Base-by-base conservation (phyloP, 805 yeast genomes). In the Cyberlindnera suaveolens region DNA sequence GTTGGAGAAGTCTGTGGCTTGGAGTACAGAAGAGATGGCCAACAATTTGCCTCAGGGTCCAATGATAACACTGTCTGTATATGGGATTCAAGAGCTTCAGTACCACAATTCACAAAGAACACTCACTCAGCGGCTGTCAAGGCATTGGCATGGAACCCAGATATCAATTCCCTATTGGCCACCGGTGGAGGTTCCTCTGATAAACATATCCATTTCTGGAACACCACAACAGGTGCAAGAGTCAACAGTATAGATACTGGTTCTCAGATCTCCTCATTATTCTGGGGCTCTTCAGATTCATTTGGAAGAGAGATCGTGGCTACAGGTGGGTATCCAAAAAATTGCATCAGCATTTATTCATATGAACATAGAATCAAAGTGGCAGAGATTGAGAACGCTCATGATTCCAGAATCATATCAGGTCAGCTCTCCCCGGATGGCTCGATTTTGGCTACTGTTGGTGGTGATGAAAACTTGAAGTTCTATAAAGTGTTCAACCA, bases 151-250 rank as follows among this genome's bases (percentile, higher is more conserved):
- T 91, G 97, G 96, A 85, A 95, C 59, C 98, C 98, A 2, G 83
- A 83, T 61, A 91, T 87, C 53, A 68, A 67, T 27, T 82, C 85
- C 47, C 64, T 90, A 42, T 70, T 91, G 41, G 97, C 97, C n/a
- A 84, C 96, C 3, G 99, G 98, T 6, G 99, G 99, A 41, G 99
- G 99, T 14, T 83, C 95, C 11, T 76, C 85, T 29, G 97, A 93
- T 64, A 83, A 80, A 59, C 77, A 82, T 38, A 85, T 91, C 46
- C 91, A 91, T 64, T 87, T 93, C 65, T 93, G 98, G 98, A 93
- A 93, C 64, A 79, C 96, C 3, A 77, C 86, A 16, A 86, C 95
- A 0, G 99, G 98, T 1, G 78, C 90, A 2, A 70, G 95, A 47
- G 78, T 86, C 31, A 87, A 89, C 51, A 75, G 93, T 9, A 84